Evolutionary conservation across 2,329 filamentous ascomycete species (phyloP).

Genomic region (Penicillium sp.): DNA sequence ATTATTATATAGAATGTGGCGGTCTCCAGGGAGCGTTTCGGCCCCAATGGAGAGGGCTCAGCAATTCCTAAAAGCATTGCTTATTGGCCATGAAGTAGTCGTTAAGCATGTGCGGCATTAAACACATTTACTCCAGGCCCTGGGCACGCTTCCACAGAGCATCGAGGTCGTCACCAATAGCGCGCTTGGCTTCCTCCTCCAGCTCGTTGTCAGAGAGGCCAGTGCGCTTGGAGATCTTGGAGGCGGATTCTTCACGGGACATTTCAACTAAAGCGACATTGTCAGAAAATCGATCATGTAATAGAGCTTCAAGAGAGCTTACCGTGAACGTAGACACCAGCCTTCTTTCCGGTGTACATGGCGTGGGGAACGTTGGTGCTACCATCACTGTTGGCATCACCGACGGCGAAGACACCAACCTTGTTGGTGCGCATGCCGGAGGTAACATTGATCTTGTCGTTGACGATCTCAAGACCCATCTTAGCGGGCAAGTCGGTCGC

Average conservation of each 20-base stretch:
- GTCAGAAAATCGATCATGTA: not conserved
- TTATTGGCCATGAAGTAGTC: too few species aligned
- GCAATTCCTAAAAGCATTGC: too few species aligned
- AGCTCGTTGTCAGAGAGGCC: constrained; percentile 24
- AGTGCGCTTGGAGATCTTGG: constrained; percentile 32
- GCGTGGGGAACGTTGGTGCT: constrained; percentile 64
- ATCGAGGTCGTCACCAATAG: constrained; percentile 37
- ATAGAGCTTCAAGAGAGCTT: constrained; percentile 27
- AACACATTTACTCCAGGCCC: not conserved
- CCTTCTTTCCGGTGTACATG: constrained; percentile 60
- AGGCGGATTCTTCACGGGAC: constrained; percentile 33
- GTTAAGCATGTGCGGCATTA: too few species aligned
- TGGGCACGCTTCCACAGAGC: constrained; percentile 22
- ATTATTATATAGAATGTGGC: too few species aligned
- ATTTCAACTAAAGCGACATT: constrained; percentile 30
- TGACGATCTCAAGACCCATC: constrained; percentile 51
- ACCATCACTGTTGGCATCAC: constrained; percentile 63
- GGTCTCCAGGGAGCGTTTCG: too few species aligned
- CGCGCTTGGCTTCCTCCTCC: constrained; percentile 29
- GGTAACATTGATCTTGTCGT: constrained; percentile 47
- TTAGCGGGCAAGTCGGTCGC: constrained; percentile 50
- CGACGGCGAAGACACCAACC: constrained; percentile 59
- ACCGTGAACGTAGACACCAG: constrained; percentile 62
- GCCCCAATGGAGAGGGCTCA: too few species aligned
- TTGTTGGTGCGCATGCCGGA: constrained; percentile 56